Conservation (phyloP, 2,329 filamentous ascomycete species). For the Cyclaneusma minus region DNA sequence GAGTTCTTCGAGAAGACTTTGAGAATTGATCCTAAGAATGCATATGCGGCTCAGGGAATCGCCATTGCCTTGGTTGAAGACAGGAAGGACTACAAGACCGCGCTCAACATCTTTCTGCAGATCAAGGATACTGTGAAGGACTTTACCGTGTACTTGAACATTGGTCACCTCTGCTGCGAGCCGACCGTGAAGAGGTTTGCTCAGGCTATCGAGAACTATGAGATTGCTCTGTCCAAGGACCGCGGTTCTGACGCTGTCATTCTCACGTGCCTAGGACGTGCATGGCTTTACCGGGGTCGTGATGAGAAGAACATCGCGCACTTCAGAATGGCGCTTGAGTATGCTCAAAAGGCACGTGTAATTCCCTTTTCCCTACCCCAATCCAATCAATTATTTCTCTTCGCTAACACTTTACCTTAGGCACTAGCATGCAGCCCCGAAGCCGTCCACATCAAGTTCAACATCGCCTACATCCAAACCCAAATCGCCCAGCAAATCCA, state of each 20-base stretch:
- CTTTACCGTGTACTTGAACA: slow-evolving; percentile 75
- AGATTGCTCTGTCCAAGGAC: slow-evolving; percentile 53
- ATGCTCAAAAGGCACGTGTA: slow-evolving; percentile 44
- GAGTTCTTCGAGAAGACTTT: slow-evolving; percentile 98
- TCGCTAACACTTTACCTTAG: slow-evolving; percentile 22
- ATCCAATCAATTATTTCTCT: background rate
- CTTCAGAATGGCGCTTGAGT: slow-evolving; percentile 47
- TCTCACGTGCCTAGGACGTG: slow-evolving; percentile 54
- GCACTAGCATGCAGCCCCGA: slow-evolving; percentile 67
- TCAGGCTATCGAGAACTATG: slow-evolving; percentile 93
- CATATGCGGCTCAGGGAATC: slow-evolving; percentile 89
- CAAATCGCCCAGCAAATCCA: slow-evolving; percentile 77
- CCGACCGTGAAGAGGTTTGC: too few relatives aligned
- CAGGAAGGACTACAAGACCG: slow-evolving; percentile 72
- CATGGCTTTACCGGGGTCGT: slow-evolving; percentile 52
- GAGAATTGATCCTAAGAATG: slow-evolving; percentile 86
- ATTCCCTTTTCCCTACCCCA: background rate
- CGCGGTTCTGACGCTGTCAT: slow-evolving; percentile 47
- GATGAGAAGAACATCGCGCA: slow-evolving; percentile 45
- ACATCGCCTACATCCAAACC: slow-evolving; percentile 93
- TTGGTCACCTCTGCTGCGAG: slow-evolving; percentile 88
- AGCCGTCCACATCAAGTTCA: slow-evolving; percentile 88
- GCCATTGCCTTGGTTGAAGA: slow-evolving; percentile 91
- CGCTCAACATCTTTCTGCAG: slow-evolving; percentile 77
- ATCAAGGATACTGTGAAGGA: slow-evolving; percentile 84